A percentile compares a stretch with the other conserved stretches of the same genome.
These are phyloP conservation scores for Rubia tinctorum DNA, from an alignment of 305 asterid species.

Conservation along the genomic window DNA sequence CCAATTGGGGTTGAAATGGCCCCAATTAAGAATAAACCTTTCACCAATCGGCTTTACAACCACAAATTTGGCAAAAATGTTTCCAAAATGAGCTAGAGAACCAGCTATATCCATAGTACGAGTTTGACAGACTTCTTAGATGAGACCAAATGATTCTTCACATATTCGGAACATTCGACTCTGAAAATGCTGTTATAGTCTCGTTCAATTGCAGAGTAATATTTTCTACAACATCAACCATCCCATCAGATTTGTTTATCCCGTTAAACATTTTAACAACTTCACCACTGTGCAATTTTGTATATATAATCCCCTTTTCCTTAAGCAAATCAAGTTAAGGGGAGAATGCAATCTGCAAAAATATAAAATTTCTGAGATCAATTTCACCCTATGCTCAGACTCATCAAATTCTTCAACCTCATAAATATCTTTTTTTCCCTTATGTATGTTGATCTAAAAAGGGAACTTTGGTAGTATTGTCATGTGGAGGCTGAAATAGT, in stretches of 20 bases:
- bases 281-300: not conserved
- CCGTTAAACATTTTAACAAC: conserved; percentile 4
- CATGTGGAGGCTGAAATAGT: no score
- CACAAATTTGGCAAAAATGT: conserved; percentile 10
- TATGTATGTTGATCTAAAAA: no score
- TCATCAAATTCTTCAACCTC: not conserved
- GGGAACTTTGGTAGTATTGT: no score
- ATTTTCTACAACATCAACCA: not conserved
- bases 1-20: no score
- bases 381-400: no score
- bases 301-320: not conserved
- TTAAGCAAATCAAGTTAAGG: not conserved
- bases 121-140: not conserved
- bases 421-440: not conserved
- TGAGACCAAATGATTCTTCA: not conserved
- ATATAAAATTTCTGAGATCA: not conserved
- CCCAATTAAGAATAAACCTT: no score
- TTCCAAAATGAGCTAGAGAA: not conserved
- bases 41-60: conserved; percentile 10
- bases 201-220: not conserved
- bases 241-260: not conserved
- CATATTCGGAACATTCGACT: not conserved
- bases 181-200: not conserved
- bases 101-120: not conserved
- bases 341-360: not conserved